A percentile compares a stretch with the other conserved stretches of the same genome.
Conservation (phyloP, 495 filamentous ascomycete genomes). For the Xylona heveae region DNA sequence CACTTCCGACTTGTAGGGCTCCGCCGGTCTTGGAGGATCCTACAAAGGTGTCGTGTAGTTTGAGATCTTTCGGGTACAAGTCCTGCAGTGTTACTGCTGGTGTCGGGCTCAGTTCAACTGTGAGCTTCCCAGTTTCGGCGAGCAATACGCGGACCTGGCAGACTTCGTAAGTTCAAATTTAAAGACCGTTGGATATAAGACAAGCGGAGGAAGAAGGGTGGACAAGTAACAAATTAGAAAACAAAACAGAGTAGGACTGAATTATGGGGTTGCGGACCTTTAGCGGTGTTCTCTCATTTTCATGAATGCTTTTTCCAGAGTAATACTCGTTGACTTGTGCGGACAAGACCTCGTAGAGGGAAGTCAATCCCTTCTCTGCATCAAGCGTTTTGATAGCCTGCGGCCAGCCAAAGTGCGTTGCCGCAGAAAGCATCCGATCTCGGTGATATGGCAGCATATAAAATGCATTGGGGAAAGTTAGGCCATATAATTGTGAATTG, state of each 20-base stretch:
- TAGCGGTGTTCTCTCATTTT: constrained; percentile 6
- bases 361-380: constrained; percentile 21
- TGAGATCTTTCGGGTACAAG: constrained; percentile 29
- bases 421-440: constrained; percentile 60
- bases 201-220: neutral
- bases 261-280: constrained; percentile 6
- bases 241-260: neutral
- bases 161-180: neutral
- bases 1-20: constrained; percentile 9
- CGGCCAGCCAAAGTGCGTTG: constrained; percentile 42
- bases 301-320: no score
- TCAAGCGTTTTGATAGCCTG: constrained; percentile 19
- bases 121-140: constrained; percentile 4
- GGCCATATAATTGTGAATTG: constrained; percentile 18
- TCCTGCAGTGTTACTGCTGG: constrained; percentile 25
- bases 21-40: constrained; percentile 11
- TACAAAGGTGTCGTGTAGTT: constrained; percentile 6
- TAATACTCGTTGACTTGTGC: constrained; percentile 8
- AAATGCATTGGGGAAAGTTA: constrained; percentile 34
- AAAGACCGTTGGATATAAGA: neutral
- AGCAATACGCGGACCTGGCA: constrained; percentile 11
- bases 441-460: constrained; percentile 72
- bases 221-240: neutral
- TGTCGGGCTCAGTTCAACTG: constrained; percentile 22
- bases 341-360: constrained; percentile 11